Percentiles rank a stretch among this genome's conserved stretches.
These are phyloP conservation scores for Clitopilus passeckerianus DNA, from an alignment of 768 basidiomycete genomes.

Conservation along the genomic window DNA sequence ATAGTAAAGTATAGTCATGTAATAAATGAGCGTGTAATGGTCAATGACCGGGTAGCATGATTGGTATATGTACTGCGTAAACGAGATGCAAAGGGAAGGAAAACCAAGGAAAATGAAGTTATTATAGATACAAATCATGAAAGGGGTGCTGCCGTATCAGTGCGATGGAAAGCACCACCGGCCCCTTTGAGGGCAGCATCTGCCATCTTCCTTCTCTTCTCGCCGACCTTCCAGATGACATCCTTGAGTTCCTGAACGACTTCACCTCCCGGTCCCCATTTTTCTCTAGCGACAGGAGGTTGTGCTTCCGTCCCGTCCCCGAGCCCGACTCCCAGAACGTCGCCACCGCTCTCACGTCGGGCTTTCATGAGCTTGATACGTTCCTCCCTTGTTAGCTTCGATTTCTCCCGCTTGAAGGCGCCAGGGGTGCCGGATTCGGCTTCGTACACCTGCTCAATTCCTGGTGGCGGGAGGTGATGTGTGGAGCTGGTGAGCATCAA, in stretches of 20 bases:
- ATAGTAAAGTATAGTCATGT: constrained; percentile 1
- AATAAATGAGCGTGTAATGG: neutral
- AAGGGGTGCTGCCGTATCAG: neutral
- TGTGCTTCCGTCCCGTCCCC: constrained; percentile 9
- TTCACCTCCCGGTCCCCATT: constrained; percentile 72
- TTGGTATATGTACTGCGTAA: neutral
- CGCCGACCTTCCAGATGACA: constrained; percentile 83
- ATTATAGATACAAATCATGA: neutral
- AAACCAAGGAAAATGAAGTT: neutral
- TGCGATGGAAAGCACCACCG: neutral
- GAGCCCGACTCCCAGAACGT: constrained; percentile 18
- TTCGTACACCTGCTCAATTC: constrained; percentile 83
- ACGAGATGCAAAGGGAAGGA: neutral
- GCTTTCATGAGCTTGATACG: constrained; percentile 59
- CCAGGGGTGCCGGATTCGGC: constrained; percentile 44
- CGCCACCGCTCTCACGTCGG: constrained; percentile 39
- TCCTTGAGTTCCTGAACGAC: constrained; percentile 84
- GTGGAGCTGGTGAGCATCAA: constrained; percentile 46
- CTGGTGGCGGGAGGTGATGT: constrained; percentile 55
- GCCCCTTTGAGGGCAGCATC: constrained; percentile 7
- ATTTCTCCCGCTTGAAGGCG: constrained; percentile 49
- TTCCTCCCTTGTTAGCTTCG: constrained; percentile 70
- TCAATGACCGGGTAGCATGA: neutral
- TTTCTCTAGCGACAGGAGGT: constrained; percentile 25
- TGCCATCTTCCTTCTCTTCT: constrained; percentile 53